Conservation (phyloP, 345 rosid genomes). For the Eucalyptus curtisii region DNA sequence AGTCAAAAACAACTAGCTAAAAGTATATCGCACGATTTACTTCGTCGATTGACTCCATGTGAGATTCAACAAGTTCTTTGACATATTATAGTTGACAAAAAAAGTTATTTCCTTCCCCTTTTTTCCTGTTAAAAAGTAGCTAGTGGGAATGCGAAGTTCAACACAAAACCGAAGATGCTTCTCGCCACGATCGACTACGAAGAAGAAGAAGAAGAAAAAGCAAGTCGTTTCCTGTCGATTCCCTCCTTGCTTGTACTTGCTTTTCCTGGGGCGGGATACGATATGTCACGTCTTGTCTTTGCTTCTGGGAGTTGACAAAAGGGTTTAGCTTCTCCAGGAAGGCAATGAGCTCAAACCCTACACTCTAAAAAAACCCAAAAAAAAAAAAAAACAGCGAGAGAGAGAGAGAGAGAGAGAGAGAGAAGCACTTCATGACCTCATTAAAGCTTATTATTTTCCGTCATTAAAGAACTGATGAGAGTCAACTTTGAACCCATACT, state of each 20-base stretch:
- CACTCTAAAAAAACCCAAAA: background rate
- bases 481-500: conserved; percentile 33
- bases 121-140: background rate
- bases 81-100: background rate
- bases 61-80: background rate
- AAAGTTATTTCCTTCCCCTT: background rate
- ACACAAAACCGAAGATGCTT: background rate
- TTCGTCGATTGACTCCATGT: background rate
- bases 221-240: background rate
- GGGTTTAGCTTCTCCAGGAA: conserved; percentile 7
- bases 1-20: background rate
- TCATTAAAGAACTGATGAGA: background rate
- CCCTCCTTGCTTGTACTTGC: background rate
- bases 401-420: too few species aligned
- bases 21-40: background rate
- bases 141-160: background rate
- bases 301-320: conserved; percentile 12
- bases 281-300: background rate
- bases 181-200: background rate
- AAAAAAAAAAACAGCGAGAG: background rate
- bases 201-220: background rate
- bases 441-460: background rate
- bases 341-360: background rate
- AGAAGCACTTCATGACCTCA: background rate
- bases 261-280: background rate